Conservation (phyloP, 2,329 filamentous ascomycete species). For the Hypoxylon sp. region DNA sequence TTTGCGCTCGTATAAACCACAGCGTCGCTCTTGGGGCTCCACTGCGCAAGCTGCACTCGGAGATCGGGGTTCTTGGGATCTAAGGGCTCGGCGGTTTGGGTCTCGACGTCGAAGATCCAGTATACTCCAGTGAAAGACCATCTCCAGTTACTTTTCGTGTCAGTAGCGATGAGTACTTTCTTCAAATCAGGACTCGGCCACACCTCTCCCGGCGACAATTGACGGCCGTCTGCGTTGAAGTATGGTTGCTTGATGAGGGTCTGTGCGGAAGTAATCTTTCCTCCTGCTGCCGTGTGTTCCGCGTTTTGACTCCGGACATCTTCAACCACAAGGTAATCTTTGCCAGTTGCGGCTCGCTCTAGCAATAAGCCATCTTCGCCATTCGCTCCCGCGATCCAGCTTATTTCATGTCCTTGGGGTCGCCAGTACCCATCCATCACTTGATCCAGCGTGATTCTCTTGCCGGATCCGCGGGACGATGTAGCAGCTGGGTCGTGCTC, state of each 20-base stretch:
- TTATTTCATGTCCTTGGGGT: conserved; percentile 70
- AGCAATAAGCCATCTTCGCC: conserved; percentile 87
- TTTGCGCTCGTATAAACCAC: conserved; percentile 91
- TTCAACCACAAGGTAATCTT: conserved; percentile 84
- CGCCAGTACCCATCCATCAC: conserved; percentile 72
- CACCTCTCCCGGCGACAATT: conserved; percentile 66
- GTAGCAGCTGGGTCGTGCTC: conserved; percentile 76
- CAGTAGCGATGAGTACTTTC: conserved; percentile 83
- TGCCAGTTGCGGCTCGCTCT: conserved; percentile 69
- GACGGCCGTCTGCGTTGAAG: conserved; percentile 68
- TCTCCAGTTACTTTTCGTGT: conserved; percentile 80
- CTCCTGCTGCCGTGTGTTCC: conserved; percentile 50
- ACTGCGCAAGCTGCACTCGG: conserved; percentile 82
- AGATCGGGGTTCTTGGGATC: conserved; percentile 72
- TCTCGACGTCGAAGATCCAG: conserved; percentile 90
- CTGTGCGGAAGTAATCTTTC: conserved; percentile 59
- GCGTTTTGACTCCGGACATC: conserved; percentile 73
- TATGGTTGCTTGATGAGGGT: conserved; percentile 76
- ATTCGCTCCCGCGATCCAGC: conserved; percentile 78
- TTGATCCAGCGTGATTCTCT: conserved; percentile 77
- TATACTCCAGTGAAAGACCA: conserved; percentile 88
- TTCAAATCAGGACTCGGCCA: conserved; percentile 85
- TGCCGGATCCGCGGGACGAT: conserved; percentile 67
- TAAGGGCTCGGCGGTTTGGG: conserved; percentile 79
- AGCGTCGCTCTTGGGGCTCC: conserved; percentile 88